Base-by-base conservation (phyloP, 73 alveolate genomes). In the Uronychia binucleata region DNA sequence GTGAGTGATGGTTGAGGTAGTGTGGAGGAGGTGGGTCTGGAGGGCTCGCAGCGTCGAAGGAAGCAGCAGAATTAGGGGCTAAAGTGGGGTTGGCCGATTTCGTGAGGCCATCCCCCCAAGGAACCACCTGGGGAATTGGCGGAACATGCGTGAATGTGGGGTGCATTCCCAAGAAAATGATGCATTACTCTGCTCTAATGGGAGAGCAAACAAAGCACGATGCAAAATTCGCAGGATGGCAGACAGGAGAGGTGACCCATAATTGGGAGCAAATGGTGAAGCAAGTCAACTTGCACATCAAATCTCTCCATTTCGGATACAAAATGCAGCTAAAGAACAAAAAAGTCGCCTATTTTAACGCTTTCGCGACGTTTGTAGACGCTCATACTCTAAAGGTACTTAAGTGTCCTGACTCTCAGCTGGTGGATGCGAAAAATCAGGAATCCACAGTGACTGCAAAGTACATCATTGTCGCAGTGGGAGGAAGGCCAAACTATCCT, bases 1-100 rank as follows among this genome's bases (percentile, higher is more conserved):
- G n/a, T n/a, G n/a, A n/a, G n/a, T n/a, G n/a, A n/a, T n/a, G n/a
- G n/a, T n/a, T n/a, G n/a, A n/a, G n/a, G n/a, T n/a, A n/a, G n/a
- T n/a, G n/a, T n/a, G n/a, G n/a, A 33, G 99, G 99, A 14, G 99
- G 99, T 13, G 99, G 99, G 35, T 95, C 99, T 1, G 99, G 99
- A 31, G 99, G 99, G 58, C 86, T 95, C 35, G 99, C 99, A 8
- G 95, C 98, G 31, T 99, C 99, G n/a, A 90, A 94, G 85, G 97
- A 95, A 87, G 99, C 99, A 0, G 96, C 99, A 25, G 90, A 91
- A 78, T 91, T 78, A 28, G 98, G 99, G 26, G 98, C 95, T 35
- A 96, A 92, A 82, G 99, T 97, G 14, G 99, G 98, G 26, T 81
- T 98, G 28, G 99, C 99, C 0, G 99, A 98, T 81, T 98, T 93